Base-by-base conservation (phyloP, 179 eudicot species). In the Dionaea muscipula region DNA sequence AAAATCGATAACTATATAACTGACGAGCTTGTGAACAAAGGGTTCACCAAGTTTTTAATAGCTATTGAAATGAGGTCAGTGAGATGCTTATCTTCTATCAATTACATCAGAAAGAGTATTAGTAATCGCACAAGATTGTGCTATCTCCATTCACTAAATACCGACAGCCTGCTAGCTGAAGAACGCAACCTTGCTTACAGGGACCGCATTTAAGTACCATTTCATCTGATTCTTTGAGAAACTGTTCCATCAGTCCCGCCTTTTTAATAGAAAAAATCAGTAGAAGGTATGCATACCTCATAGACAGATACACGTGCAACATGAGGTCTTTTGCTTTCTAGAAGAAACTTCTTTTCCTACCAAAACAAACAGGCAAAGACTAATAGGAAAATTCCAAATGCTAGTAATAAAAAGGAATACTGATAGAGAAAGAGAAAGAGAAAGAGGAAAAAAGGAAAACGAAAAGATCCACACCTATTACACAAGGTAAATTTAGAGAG, bases 271-370 rank as follows among this genome's bases (percentile, higher is more conserved):
- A n/a, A 5, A 43, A 43, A n/a, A 19, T 43, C 20, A 43, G 7
- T 10, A 43, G 22, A 43, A 43, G 8, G 47, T 24, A 39, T 35
- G 36, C 81, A 69, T 18, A 90, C 97, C 97, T 90, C 97, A 64
- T 72, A 90, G 31, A 90, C 74, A 67, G 95, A 69, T 60, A 86
- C 71, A 65, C 95, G 76, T 31, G 90, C 95, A 72, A 86, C 63
- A 70, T 59, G 87, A 64, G 97, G 86, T 39, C 97, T 95, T 36
- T 84, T 81, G 57, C 70, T 83, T 69, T 86, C 97, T 69, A 90
- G 38, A 58, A 86, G 87, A 72, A 90, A 75, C 63, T 83, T 90
- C 64, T 84, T 90, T 72, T 81, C 88, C 97, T 90, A 87, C 48
- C 54, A 52, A 46, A 46, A 64, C 23, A 41, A 25, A 56, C 45